Conservation (phyloP, 768 basidiomycete species). For the Calocybe indica region DNA sequence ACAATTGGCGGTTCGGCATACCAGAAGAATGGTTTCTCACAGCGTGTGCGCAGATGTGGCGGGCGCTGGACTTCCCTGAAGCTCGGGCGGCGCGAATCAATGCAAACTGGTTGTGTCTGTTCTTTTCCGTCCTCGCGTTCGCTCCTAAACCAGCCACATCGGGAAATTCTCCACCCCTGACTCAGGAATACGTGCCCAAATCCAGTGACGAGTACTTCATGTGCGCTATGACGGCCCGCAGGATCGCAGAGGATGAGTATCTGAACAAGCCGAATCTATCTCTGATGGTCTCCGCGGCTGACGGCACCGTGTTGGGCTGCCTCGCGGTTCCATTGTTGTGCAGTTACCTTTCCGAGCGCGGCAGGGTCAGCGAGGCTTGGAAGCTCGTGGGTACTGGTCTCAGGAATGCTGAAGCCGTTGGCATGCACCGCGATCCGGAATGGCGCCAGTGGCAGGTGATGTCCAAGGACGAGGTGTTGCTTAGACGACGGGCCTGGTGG, state of each 20-base stretch:
- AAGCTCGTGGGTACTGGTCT: constrained; percentile 36
- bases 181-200: constrained; percentile 3
- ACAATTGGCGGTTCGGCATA: constrained; percentile 47
- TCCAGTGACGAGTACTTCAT: constrained; percentile 28
- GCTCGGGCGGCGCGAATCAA: constrained; percentile 34
- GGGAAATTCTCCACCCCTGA: neutral
- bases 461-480: constrained; percentile 34
- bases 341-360: constrained; percentile 38
- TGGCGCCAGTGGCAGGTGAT: constrained; percentile 36
- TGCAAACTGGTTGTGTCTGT: constrained; percentile 42
- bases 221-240: constrained; percentile 37
- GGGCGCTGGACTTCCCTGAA: constrained; percentile 25
- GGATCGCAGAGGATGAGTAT: constrained; percentile 40
- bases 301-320: constrained; percentile 41
- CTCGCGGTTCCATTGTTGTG: constrained; percentile 39
- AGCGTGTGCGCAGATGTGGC: constrained; percentile 42
- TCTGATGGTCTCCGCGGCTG: constrained; percentile 32
- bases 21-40: constrained; percentile 42
- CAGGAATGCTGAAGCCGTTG: constrained; percentile 32
- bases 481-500: constrained; percentile 40
- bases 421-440: constrained; percentile 38
- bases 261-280: constrained; percentile 27
- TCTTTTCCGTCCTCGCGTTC: constrained; percentile 44
- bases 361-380: constrained; percentile 45
- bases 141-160: constrained; percentile 19